phyloP scores from a whole-genome alignment of 352 stramenopile genomes.

The Thraustochytrium sp. region DNA sequence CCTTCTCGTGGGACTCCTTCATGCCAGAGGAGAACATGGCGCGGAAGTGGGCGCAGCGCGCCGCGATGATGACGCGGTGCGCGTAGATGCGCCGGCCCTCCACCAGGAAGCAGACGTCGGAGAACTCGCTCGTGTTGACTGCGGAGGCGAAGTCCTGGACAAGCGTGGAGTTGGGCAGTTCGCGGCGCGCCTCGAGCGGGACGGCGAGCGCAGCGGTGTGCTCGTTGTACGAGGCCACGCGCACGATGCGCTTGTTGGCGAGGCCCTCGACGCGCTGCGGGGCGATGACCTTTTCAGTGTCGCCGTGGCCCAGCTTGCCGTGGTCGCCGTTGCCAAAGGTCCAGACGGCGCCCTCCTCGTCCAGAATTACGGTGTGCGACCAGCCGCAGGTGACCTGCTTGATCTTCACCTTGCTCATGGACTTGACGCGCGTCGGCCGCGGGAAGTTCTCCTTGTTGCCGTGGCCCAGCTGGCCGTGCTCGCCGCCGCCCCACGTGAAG shows the following conservation, averaged over 20 bases:
- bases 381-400: constrained; percentile 91
- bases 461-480: constrained; percentile 87
- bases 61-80: constrained; percentile 80
- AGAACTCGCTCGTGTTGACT: constrained; percentile 80
- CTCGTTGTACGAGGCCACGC: constrained; percentile 93
- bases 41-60: constrained; percentile 86
- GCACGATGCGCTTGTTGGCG: constrained; percentile 82
- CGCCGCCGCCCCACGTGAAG: constrained; percentile 84
- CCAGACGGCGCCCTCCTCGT: constrained; percentile 79
- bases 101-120: constrained; percentile 76
- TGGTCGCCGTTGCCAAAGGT: constrained; percentile 87
- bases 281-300: constrained; percentile 85
- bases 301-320: constrained; percentile 88
- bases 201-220: constrained; percentile 85
- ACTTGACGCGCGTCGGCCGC: constrained; percentile 58
- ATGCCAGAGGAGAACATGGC: constrained; percentile 89
- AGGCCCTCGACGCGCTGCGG: constrained; percentile 84
- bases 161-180: constrained; percentile 70
- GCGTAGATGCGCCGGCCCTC: constrained; percentile 71
- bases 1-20: constrained; percentile 71
- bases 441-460: constrained; percentile 64
- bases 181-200: constrained; percentile 50
- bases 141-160: constrained; percentile 80
- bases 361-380: constrained; percentile 88
- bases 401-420: constrained; percentile 75